Evolutionary conservation across 116 monocot genomes (phyloP), one percentile per base, ranked within the genome.

Genomic region (Iris pallida): DNA sequence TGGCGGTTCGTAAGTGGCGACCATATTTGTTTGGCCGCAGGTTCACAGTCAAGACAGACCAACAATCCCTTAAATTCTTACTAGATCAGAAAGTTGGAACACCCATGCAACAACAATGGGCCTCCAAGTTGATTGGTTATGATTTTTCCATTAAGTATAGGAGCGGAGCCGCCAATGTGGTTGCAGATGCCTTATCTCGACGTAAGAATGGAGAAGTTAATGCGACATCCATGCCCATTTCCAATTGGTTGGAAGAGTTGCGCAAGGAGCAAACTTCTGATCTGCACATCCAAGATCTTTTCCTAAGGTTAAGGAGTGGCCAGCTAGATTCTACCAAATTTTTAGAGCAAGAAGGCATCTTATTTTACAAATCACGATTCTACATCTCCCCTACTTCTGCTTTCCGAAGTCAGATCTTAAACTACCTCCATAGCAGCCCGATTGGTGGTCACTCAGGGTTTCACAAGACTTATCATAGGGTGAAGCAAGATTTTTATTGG

Each of bases 31-130:
- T 51, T 1, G 49, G 49, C 4, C 7, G 44, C 6, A 61, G 16
- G 15, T 71, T 71, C 47, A 19, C 59, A 17, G 47, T 71, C 16
- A 59, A 47, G 18, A 71, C 57, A 2, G 58, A 71, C 47, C 70
- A 71, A 12, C 11, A 57, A 3, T 47, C 58, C 45, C 44, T 71
- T 1, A 71, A 46, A 58, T 45, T 16, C 16, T 19, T 59, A 0
- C 16, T 71, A 8, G 57, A 59, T 18, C 56, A 57, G 20, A 58
- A 14, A 47, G 4, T 59, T 6, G 47, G 16, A 1, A 71, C 56
- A 41, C 57, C 42, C 15, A 45, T 58, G 45, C 69, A 69, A 57
- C 55, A 55, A n/a, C 48, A 49, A 17, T 20, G 67, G 47, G 30
- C 30, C 3, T 16, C 47, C 16, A 67, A 52, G 47, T 8, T 67